Base-by-base conservation (phyloP, 768 basidiomycete species). In the Lactarius indigo region DNA sequence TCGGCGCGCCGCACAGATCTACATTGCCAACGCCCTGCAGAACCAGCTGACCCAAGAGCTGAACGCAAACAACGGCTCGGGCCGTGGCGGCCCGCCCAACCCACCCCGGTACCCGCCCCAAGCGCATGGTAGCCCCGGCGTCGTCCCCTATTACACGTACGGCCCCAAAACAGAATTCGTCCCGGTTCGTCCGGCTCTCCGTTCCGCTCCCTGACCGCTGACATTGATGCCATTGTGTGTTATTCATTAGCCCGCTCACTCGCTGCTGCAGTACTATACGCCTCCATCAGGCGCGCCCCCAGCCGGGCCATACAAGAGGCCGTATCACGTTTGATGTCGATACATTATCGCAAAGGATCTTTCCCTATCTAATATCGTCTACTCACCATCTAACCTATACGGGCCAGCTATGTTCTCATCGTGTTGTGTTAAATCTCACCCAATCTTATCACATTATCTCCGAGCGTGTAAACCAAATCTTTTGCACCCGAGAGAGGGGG, bases 71-170 rank as follows among this genome's bases (percentile, higher is more conserved):
- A 56, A 17, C 1, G 35, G 39, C 2, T 37, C 10, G 37, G 39
- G 37, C 5, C 13, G 26, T 1, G 35, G 39, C 1, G 30, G 37
- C 9, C 28, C 26, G 0, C 31, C 54, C 10, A 57, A 26, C 5
- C 2, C 4, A 13, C 66, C 66, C 1, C 66, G 64, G 37, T 67
- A 64, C 42, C 66, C 66, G 2, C 66, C 66, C 1, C 61, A 42
- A 26, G 35, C 62, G 1, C 33, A 59, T 52, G 37, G 37, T 28
- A n/a, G 23, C 9, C 9, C n/a, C n/a, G n/a, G 6, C 18, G 5
- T 6, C 20, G 18, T 9, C 13, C 13, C 23, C 1, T 52, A 35
- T 0, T 56, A 55, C 31, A 5, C n/a, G n/a, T 66, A 62, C 20
- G 35, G 62, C 10, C 60, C 65, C 13, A 20, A n/a, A 10, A 26